A percentile compares a stretch with the other conserved stretches of the same genome.
Evolutionary conservation across 2,329 filamentous ascomycete species (phyloP).

Genomic region (Pseudogymnoascus sp.): DNA sequence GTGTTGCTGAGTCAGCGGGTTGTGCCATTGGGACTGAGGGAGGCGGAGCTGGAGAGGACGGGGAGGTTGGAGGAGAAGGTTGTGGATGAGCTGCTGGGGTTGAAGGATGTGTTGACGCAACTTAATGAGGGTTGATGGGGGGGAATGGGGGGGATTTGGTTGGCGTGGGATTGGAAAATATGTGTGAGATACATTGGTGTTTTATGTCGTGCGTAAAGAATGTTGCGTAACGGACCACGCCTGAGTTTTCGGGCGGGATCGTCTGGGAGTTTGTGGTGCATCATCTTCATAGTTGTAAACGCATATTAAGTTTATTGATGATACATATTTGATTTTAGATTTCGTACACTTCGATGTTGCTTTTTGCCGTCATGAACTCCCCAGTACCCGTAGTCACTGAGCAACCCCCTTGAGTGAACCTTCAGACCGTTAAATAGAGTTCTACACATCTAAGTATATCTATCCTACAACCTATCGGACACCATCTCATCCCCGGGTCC

Average conservation of each 20-base stretch:
- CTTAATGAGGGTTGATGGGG: constrained; percentile 2
- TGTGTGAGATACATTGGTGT: constrained; percentile 1
- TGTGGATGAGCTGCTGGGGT: constrained; percentile 50
- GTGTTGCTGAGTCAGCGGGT: constrained; percentile 63
- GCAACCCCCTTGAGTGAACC: background rate
- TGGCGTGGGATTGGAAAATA: constrained; percentile 7
- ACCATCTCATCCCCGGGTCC: background rate
- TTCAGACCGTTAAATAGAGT: background rate
- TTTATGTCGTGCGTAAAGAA: constrained; percentile 8
- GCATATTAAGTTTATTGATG: constrained; percentile 4
- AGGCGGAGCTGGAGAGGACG: constrained; percentile 50
- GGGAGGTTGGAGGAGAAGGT: constrained; percentile 65
- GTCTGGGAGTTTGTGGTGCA: constrained; percentile 5
- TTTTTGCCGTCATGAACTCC: background rate
- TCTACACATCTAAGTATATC: background rate
- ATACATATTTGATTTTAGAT: background rate
- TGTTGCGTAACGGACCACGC: background rate
- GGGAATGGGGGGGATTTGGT: background rate
- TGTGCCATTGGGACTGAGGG: constrained; percentile 62
- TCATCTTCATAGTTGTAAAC: constrained; percentile 1
- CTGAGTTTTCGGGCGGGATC: background rate
- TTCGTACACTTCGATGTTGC: background rate
- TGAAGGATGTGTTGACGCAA: constrained; percentile 24
- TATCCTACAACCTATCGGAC: background rate
- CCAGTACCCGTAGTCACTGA: background rate